Base-by-base conservation (phyloP, 306 rosid species). In the Ziziphus jujuba region DNA sequence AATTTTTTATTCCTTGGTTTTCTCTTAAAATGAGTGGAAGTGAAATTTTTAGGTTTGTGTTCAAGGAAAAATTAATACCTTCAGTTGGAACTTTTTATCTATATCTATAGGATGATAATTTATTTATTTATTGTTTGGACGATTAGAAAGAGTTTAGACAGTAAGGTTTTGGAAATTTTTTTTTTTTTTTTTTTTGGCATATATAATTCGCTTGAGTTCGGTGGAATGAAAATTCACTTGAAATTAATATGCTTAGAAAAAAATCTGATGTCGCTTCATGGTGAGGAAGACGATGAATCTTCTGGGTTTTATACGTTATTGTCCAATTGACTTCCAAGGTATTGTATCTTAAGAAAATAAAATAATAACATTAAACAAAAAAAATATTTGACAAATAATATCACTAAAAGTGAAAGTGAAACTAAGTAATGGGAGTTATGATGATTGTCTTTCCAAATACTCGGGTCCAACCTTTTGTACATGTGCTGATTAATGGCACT, bases 401-500 rank as follows among this genome's bases (percentile, higher is more conserved):
- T 50, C 22, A 16, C 10, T 14, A 50, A 50, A 50, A 14, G 61
- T 64, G 6, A 20, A 64, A 62, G 22, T 48, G 36, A 17, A 53
- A 10, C 24, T 28, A 40, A 40, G 14, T 40, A 40, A 10, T 40
- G 45, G 45, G 45, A 40, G 45, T 40, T 40, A 9, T 8, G 12
- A 40, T 40, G 45, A 40, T 40, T 40, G 45, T 40, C 15, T 43
- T 21, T 48, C 9, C 11, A 28, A 47, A 0, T 20, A 22, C 61
- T 34, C 7, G 61, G 71, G 45, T 10, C 15, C 2, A 9, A 33
- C 69, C 45, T 16, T 44, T 67, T 47, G 53, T 40, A 10, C 11
- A 61, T 74, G 59, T 58, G 55, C 78, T 90, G 73, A 84, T 80
- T 77, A 19, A 1, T 75, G 78, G 68, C 53, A 54, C 74, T 73